Evolutionary conservation across 2,329 filamentous ascomycete species (phyloP).

Genomic region (Teratosphaeria viscida): DNA sequence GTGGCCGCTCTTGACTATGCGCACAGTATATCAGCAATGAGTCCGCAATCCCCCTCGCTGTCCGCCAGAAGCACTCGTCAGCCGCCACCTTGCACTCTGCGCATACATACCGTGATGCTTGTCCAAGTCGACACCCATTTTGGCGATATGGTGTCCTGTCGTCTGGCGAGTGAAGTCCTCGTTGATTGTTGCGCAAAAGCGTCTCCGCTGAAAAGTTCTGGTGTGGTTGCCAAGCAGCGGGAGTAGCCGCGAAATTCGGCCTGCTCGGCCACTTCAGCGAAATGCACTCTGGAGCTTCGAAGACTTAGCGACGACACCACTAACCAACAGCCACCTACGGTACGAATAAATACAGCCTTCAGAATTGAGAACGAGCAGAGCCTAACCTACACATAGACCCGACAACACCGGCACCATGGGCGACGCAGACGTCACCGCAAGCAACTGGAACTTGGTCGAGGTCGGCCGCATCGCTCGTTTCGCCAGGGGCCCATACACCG

Average conservation of each 20-base stretch:
- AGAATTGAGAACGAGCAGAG: background rate
- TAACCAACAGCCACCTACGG: background rate
- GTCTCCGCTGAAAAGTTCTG: background rate
- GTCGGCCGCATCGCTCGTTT: constrained; percentile 95
- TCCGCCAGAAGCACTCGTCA: background rate
- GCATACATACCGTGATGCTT: constrained; percentile 14
- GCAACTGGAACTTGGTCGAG: constrained; percentile 87
- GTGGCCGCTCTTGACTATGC: constrained; percentile 15
- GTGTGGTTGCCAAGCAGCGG: background rate
- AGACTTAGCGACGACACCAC: background rate
- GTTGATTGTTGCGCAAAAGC: background rate
- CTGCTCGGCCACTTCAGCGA: background rate
- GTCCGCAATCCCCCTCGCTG: background rate
- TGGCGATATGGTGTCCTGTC: constrained; percentile 5
- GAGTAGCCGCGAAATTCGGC: background rate
- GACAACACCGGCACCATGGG: constrained; percentile 19
- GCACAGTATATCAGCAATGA: constrained; percentile 1
- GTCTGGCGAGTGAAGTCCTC: background rate
- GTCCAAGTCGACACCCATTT: constrained; percentile 15
- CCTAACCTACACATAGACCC: background rate
- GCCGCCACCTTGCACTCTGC: background rate
- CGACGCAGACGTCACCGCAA: constrained; percentile 33
- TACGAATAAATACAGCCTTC: background rate
- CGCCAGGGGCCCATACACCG: constrained; percentile 68
- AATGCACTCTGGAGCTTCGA: background rate